Base-by-base conservation (phyloP, 2,329 filamentous ascomycete species). In the Phoma sp. region DNA sequence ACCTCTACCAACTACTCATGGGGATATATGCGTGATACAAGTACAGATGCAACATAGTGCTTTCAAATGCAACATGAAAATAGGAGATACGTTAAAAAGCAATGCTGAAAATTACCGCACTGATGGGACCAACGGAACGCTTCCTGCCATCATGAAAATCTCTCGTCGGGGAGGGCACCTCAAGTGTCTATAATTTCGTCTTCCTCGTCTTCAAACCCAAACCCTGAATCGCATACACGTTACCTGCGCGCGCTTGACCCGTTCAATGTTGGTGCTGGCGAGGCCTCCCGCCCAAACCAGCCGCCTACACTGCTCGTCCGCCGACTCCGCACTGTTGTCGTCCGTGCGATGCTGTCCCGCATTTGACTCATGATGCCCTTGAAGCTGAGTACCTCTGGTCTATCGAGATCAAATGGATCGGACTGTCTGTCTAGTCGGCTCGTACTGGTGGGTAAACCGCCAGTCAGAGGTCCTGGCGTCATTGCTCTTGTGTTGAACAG, bases 361-460 rank as follows among this genome's bases (percentile, higher is more conserved):
- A 73, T 68, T 43, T 70, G 60, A 10, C 64, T 67, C 36, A 62
- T 55, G 13, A 72, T 65, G 36, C 57, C 60, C 4, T 70, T 66
- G 41, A 75, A 72, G 0, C 70, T 68, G 7, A 77, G 60, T 7
- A 77, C 68, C 52, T 77, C 74, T 8, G 74, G 74, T 10, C 72
- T 62, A 47, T 77, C 74, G 11, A 77, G 68, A 50, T 77, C 74
- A 39, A 77, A 77, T 0, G 74, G 74, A 50, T 77, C 74, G 1
- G 72, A 75, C 36, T 75, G 71, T 11, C 73, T 69, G 30, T 71
- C 67, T n/a, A 60, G 65, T 7, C 69, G 65, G 22, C 46, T 50
- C 10, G 41, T 49, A 41, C 41, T 49, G 14, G 51, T 54, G 23
- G 46, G 45, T 4, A 39, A 35, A 13, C 51, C 51, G 29, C 51